A percentile compares a stretch with the other conserved stretches of the same genome.
Conservation (phyloP, 371 early-diverging fungal species). For the Saksenaea oblongispora region DNA sequence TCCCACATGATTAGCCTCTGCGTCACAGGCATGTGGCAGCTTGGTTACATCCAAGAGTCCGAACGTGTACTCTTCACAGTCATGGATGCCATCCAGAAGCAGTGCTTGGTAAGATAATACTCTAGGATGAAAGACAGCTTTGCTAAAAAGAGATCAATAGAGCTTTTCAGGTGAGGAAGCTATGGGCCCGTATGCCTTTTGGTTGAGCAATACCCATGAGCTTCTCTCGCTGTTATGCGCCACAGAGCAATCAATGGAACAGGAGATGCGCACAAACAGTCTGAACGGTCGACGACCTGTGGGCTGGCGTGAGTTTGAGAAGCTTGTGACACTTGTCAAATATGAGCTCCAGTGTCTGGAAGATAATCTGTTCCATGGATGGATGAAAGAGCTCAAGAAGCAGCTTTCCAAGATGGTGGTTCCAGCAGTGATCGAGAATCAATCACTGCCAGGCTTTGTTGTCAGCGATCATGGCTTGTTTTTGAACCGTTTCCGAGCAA, state of each 20-base stretch:
- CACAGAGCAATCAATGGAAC: constrained; percentile 40
- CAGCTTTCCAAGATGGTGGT: constrained; percentile 89
- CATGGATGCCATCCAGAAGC: constrained; percentile 82
- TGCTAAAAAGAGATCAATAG: constrained; percentile 3
- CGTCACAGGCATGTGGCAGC: constrained; percentile 84
- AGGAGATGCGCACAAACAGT: constrained; percentile 23
- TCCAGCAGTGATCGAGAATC: constrained; percentile 92
- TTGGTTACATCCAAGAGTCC: constrained; percentile 79
- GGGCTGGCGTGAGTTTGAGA: constrained; percentile 49
- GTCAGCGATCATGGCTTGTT: constrained; percentile 88
- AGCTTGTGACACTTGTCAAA: constrained; percentile 60
- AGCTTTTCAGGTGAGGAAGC: constrained; percentile 59
- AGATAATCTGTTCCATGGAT: constrained; percentile 72
- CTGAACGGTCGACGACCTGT: constrained; percentile 26
- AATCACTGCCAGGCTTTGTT: constrained; percentile 87
- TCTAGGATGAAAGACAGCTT: background rate
- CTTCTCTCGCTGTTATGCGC: constrained; percentile 66
- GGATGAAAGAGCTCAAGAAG: constrained; percentile 95
- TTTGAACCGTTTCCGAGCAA: constrained; percentile 68
- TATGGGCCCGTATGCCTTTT: constrained; percentile 74
- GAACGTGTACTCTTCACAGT: constrained; percentile 80
- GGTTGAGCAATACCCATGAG: constrained; percentile 95
- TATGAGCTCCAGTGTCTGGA: constrained; percentile 70
- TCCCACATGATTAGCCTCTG: constrained; percentile 86
- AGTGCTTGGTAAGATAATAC: constrained; percentile 51